Percentiles rank a stretch among this genome's conserved stretches.
phyloP scores from a whole-genome alignment of 2,329 filamentous ascomycete genomes.

The Aspergillus ibericus region DNA sequence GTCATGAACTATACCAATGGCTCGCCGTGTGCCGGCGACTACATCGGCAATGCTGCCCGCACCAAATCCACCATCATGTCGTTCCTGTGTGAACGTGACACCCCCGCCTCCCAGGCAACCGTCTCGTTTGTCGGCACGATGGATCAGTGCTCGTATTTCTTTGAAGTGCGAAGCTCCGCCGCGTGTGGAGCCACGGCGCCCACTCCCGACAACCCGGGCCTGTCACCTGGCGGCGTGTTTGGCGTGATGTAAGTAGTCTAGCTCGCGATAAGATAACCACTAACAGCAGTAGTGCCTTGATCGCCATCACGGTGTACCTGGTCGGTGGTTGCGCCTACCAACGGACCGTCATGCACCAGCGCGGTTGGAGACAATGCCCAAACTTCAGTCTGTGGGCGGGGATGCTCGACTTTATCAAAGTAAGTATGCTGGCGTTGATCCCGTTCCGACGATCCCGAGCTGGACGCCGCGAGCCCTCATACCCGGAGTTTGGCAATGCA shows the following conservation, averaged over 20 bases:
- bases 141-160: slow-evolving; percentile 93
- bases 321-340: slow-evolving; percentile 95
- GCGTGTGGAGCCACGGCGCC: slow-evolving; percentile 73
- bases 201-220: slow-evolving; percentile 54
- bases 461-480: slow-evolving; percentile 22
- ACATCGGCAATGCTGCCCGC: slow-evolving; percentile 27
- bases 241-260: slow-evolving; percentile 69
- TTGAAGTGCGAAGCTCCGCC: slow-evolving; percentile 82
- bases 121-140: slow-evolving; percentile 85
- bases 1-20: slow-evolving; percentile 75
- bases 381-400: slow-evolving; percentile 93
- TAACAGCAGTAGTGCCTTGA: slow-evolving; percentile 47
- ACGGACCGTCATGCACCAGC: slow-evolving; percentile 86
- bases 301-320: slow-evolving; percentile 82
- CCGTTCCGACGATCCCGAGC: slow-evolving; percentile 31
- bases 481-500: slow-evolving; percentile 23
- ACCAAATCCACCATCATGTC: slow-evolving; percentile 83
- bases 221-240: slow-evolving; percentile 74
- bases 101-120: slow-evolving; percentile 64
- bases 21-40: slow-evolving; percentile 61
- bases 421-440: slow-evolving; percentile 54
- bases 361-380: slow-evolving; percentile 91
- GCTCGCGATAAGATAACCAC: not conserved
- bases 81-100: slow-evolving; percentile 87
- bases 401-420: slow-evolving; percentile 79